These are phyloP conservation scores for Penicillium brevicompactum DNA, from an alignment of 2,329 filamentous ascomycete genomes.

Conservation along the genomic window DNA sequence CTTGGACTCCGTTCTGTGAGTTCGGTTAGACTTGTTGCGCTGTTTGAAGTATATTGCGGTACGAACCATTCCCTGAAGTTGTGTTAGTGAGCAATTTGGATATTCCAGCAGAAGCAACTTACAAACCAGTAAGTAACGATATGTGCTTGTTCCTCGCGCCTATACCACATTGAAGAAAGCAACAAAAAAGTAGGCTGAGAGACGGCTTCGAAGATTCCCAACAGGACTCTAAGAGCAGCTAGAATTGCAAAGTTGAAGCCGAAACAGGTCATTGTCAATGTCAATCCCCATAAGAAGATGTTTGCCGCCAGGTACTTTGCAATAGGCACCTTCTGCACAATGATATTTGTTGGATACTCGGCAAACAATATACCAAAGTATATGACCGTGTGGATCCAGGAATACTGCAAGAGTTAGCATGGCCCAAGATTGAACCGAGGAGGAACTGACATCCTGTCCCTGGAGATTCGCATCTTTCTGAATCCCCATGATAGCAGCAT, in stretches of 20 bases:
- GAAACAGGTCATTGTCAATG: constrained; percentile 7
- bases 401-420: constrained; percentile 12
- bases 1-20: constrained; percentile 7
- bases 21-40: background rate
- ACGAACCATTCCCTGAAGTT: constrained; percentile 7
- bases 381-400: constrained; percentile 6
- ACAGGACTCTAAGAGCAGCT: constrained; percentile 3
- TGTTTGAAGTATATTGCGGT: background rate
- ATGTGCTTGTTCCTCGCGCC: constrained; percentile 15
- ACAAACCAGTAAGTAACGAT: constrained; percentile 11
- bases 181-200: constrained; percentile 6
- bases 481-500: constrained; percentile 32
- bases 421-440: background rate
- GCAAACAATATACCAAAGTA: constrained; percentile 5
- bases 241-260: constrained; percentile 6
- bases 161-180: constrained; percentile 13
- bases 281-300: constrained; percentile 8
- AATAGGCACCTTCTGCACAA: constrained; percentile 11
- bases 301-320: constrained; percentile 9
- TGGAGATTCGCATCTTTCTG: constrained; percentile 36
- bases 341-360: constrained; percentile 14
- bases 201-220: constrained; percentile 9
- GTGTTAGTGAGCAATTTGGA: background rate
- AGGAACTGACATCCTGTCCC: constrained; percentile 21
- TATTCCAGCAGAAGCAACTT: background rate